These are phyloP conservation scores for Limonium bicolor DNA, from an alignment of 148 eudicot genomes.

Conservation along the genomic window DNA sequence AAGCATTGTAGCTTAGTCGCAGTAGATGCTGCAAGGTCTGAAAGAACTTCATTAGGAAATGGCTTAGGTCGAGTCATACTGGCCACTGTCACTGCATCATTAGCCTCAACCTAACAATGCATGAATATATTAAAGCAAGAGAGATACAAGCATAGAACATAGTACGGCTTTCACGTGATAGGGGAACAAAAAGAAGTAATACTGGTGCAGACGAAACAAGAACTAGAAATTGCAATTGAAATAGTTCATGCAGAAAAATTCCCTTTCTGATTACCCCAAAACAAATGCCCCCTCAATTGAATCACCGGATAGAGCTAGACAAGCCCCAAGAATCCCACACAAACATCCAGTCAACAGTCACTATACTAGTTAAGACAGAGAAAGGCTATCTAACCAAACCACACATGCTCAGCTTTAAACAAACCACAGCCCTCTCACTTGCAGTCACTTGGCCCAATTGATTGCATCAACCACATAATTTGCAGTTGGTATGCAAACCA, in stretches of 20 bases:
- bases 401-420: background rate
- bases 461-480: background rate
- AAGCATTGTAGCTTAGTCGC: constrained; percentile 92
- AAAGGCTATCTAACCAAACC: too few species aligned
- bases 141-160: too few species aligned
- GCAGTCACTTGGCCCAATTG: background rate
- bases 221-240: background rate
- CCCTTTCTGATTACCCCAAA: background rate
- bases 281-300: background rate
- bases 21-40: constrained; percentile 80
- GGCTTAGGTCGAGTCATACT: constrained; percentile 87
- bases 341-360: too few species aligned
- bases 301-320: background rate
- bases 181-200: background rate
- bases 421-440: background rate
- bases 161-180: background rate
- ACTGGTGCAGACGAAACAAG: background rate
- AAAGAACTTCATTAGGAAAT: constrained; percentile 64
- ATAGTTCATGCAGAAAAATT: background rate
- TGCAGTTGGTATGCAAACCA: background rate
- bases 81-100: constrained; percentile 89
- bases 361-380: too few species aligned
- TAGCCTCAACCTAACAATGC: constrained; percentile 96
- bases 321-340: too few species aligned
- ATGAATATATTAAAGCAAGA: too few species aligned